Evolutionary conservation across 441 rosid species (phyloP), one percentile per base, ranked within the genome.

Genomic region (Breynia disticha): DNA sequence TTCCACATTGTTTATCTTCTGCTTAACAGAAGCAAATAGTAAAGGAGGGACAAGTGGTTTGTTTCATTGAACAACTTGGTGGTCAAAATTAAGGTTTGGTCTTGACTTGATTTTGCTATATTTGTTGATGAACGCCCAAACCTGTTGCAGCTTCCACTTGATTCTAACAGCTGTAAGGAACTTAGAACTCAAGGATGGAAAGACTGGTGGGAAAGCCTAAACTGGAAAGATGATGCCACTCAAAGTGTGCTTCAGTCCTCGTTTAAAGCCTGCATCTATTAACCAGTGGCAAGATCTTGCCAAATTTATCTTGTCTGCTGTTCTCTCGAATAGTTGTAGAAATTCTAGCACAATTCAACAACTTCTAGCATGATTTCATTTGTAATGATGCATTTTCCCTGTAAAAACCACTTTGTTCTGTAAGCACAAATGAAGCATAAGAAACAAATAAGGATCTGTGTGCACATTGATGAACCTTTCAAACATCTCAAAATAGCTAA

Each of bases 51-150:
- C 88, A 85, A 74, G 79, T 85, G 55, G 58, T 90, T 16, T 87
- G 98, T 80, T 90, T 67, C 65, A 77, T 90, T 37, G 95, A 85
- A 67, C 98, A 85, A 63, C 84, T 90, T 17, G 96, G 93, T 35
- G 80, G 82, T 48, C 82, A 83, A 64, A 16, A 63, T 90, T 11
- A 85, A 83, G 96, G 98, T 86, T 48, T 52, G 62, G 12, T 35
- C 60, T 35, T 51, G 18, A 16, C 41, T n/a, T 7, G 0, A 15
- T 46, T 0, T 45, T 16, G 38, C 16, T 45, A 50, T 15, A 7
- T 44, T 41, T 41, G 44, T 41, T 15, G 44, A 41, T 41, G 44
- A 41, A 41, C 13, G 44, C n/a, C n/a, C 7, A 15, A 41, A 41
- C 15, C 44, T 41, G 44, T 9, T 9, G 44, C 13, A 41, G 3